phyloP scores from a whole-genome alignment of 2,329 filamentous ascomycete genomes.

The Hawksworthiomyces lignivorus region DNA sequence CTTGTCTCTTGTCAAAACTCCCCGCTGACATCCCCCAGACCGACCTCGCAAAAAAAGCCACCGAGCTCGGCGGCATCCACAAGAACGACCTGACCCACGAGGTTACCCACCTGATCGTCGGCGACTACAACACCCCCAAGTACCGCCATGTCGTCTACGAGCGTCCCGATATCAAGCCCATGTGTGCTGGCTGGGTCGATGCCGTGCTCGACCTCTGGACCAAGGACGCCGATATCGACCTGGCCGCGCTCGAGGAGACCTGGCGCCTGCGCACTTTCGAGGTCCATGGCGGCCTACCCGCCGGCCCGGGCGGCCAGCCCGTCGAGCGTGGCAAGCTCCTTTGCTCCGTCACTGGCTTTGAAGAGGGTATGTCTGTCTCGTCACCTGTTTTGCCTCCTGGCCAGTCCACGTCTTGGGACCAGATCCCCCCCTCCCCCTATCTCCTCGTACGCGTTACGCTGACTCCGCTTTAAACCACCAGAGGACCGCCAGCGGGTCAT shows the following conservation, averaged over 20 bases:
- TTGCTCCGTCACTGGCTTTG: constrained; percentile 51
- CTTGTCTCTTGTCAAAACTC: constrained; percentile 7
- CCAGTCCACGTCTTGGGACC: too few species aligned
- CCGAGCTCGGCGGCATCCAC: constrained; percentile 78
- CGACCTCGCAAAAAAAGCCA: constrained; percentile 54
- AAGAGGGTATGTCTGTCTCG: constrained; percentile 33
- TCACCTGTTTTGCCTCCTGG: not conserved
- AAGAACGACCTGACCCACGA: constrained; percentile 92
- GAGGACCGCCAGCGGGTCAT: constrained; percentile 65
- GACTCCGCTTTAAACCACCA: constrained; percentile 22
- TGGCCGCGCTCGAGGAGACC: constrained; percentile 58
- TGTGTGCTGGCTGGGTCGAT: constrained; percentile 78
- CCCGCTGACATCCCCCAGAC: constrained; percentile 1
- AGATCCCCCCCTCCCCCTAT: too few species aligned
- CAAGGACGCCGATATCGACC: constrained; percentile 65
- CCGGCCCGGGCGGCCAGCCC: constrained; percentile 18
- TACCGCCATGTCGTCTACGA: constrained; percentile 92
- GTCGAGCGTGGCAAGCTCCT: constrained; percentile 34
- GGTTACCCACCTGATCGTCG: constrained; percentile 89
- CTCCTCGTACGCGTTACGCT: too few species aligned
- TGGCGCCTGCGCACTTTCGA: constrained; percentile 59
- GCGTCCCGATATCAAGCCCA: constrained; percentile 74
- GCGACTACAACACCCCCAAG: constrained; percentile 81
- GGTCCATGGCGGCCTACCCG: constrained; percentile 36
- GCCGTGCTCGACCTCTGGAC: constrained; percentile 76